Percentiles rank a stretch among this genome's conserved stretches.
Conservation (phyloP, 2,329 filamentous ascomycete genomes). For the Colletotrichum sp. region DNA sequence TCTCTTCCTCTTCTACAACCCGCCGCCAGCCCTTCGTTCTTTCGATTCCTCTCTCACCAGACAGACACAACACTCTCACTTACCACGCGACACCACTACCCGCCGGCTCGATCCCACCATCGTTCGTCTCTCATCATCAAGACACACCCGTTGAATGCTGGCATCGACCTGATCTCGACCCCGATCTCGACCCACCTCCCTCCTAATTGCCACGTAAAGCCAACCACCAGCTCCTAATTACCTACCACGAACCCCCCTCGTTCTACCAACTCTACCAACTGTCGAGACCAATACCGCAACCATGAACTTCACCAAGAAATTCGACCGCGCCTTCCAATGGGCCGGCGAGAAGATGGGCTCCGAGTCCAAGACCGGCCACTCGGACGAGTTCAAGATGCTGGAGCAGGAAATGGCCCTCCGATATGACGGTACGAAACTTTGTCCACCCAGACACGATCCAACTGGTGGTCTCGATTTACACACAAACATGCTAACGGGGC, state of each 20-base stretch:
- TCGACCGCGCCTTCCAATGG: slow-evolving; percentile 98
- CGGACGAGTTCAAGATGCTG: slow-evolving; percentile 89
- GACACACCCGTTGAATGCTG: slow-evolving; percentile 13
- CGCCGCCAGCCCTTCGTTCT: not conserved
- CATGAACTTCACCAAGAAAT: slow-evolving; percentile 77
- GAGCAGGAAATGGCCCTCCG: slow-evolving; percentile 90
- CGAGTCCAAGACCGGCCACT: slow-evolving; percentile 84
- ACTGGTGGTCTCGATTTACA: not conserved
- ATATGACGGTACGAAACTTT: slow-evolving; percentile 75
- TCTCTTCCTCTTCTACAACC: not conserved
- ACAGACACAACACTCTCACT: not conserved
- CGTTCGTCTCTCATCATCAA: not conserved
- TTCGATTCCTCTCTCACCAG: not conserved
- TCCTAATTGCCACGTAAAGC: not conserved
- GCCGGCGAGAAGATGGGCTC: slow-evolving; percentile 94
- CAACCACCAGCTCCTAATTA: not conserved
- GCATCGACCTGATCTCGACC: slow-evolving; percentile 6
- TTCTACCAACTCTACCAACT: not conserved
- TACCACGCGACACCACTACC: not conserved
- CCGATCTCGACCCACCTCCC: not conserved
- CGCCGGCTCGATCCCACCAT: not conserved
- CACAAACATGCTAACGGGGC: slow-evolving; percentile 1
- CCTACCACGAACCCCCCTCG: not conserved
- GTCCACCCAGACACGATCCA: not conserved
- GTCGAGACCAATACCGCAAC: slow-evolving; percentile 15